Evolutionary conservation across 805 yeast genomes (phyloP).

Genomic region (Tetrapisispora arboricola): DNA sequence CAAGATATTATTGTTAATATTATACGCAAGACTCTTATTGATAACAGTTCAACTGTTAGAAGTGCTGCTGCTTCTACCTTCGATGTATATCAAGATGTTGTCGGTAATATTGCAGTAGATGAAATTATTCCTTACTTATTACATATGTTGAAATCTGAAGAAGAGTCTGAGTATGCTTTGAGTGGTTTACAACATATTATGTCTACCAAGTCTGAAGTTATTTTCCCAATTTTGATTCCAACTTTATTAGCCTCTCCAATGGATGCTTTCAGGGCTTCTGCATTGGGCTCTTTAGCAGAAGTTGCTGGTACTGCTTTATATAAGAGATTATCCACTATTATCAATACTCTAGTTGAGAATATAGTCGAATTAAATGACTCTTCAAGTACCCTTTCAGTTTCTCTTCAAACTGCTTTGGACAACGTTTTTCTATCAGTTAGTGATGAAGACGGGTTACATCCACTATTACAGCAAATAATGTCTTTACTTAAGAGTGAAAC

Average conservation of each 20-base stretch:
- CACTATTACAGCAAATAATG: constrained; percentile 72
- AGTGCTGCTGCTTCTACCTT: constrained; percentile 88
- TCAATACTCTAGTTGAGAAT: constrained; percentile 62
- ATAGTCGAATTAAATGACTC: constrained; percentile 34
- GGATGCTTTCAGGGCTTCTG: constrained; percentile 74
- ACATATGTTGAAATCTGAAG: constrained; percentile 49
- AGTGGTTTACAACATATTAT: constrained; percentile 84
- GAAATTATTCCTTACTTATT: constrained; percentile 79
- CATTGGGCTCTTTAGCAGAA: constrained; percentile 75
- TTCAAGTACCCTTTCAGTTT: constrained; percentile 30
- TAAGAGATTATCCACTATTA: constrained; percentile 60
- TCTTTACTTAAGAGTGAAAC: constrained; percentile 71
- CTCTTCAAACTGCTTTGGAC: constrained; percentile 49
- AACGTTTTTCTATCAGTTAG: constrained; percentile 63
- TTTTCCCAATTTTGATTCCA: constrained; percentile 90
- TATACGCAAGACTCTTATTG: constrained; percentile 70
- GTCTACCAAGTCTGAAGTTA: constrained; percentile 80
- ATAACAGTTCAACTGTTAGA: constrained; percentile 62
- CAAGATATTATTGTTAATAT: constrained; percentile 63
- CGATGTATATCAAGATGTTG: constrained; percentile 70
- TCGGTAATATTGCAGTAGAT: constrained; percentile 82
- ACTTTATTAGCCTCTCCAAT: constrained; percentile 74
- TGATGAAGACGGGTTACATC: constrained; percentile 71
- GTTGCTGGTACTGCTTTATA: constrained; percentile 82
- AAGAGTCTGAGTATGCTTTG: constrained; percentile 62